Base-by-base conservation (phyloP, 1,284 basidiomycete genomes). In the Ganoderma lucidum region DNA sequence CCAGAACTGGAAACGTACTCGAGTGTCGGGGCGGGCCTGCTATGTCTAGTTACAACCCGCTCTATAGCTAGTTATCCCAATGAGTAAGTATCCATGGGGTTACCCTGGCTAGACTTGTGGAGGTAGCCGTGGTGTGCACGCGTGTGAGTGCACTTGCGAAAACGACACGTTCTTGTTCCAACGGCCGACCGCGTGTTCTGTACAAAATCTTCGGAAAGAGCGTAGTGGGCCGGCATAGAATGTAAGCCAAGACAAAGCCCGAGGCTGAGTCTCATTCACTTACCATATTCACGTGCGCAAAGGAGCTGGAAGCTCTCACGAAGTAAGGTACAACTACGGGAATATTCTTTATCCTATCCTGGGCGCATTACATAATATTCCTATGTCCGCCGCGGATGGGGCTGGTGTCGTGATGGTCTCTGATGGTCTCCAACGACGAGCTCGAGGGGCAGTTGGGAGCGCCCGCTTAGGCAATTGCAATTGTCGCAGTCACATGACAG, bases 401-500 rank as follows among this genome's bases (percentile, higher is more conserved):
- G n/a, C n/a, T n/a, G n/a, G n/a, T n/a, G n/a, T n/a, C n/a, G n/a
- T n/a, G n/a, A n/a, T n/a, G n/a, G n/a, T n/a, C n/a, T n/a, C n/a
- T n/a, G n/a, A n/a, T n/a, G n/a, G n/a, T 51, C 48, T 56, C 35
- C 28, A 32, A n/a, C 35, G 35, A 35, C 35, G 35, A 35, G 35
- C 4, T 35, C 35, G 35, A 35, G 35, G 35, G 35, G 8, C 35
- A 3, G 23, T 23, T 23, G 23, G 23, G 23, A 23, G 23, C 23
- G 23, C 23, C 23, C 23, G 23, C 23, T 23, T 23, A 37, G 58
- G 28, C 58, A 55, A 32, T 28, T 14, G 28, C 32, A 2, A 23
- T 53, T 44, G 56, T 35, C 41, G 19, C 39, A 65, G 64, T 71
- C 72, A 73, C 70, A 56, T 73, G 72, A 71, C 62, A 12, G 67